phyloP scores from a whole-genome alignment of 148 eudicot genomes.

The Camellia lanceoleosa region DNA sequence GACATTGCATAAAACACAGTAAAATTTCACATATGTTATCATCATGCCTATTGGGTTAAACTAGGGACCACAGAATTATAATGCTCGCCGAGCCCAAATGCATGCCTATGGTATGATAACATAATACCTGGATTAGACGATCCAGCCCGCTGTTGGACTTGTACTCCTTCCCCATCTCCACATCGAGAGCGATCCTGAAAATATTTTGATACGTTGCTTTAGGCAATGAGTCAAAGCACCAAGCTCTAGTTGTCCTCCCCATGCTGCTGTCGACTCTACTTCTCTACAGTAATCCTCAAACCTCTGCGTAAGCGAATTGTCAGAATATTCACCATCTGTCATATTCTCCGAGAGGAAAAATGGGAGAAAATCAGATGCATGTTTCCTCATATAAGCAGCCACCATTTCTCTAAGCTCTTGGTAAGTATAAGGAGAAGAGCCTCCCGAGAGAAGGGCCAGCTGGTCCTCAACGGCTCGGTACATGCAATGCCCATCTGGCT shows the following conservation, averaged over 20 bases:
- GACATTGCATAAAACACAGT: background rate
- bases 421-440: constrained; percentile 43
- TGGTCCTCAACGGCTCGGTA: constrained; percentile 66
- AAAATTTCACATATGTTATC: background rate
- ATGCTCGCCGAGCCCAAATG: constrained; percentile 69
- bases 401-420: constrained; percentile 56
- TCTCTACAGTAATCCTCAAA: constrained; percentile 56
- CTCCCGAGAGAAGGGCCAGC: constrained; percentile 37
- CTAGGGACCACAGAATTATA: constrained; percentile 55
- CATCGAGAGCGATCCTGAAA: constrained; percentile 63
- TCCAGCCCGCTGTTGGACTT: constrained; percentile 24
- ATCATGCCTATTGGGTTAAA: background rate
- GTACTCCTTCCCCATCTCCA: constrained; percentile 72
- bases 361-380: constrained; percentile 51
- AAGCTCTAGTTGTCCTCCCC: constrained; percentile 69
- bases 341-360: constrained; percentile 54
- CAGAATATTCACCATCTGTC: constrained; percentile 25
- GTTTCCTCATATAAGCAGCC: constrained; percentile 55
- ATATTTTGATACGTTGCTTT: constrained; percentile 46
- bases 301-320: constrained; percentile 34
- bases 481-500: constrained; percentile 66
- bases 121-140: constrained; percentile 29
- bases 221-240: constrained; percentile 62
- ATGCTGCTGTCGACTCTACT: constrained; percentile 56
- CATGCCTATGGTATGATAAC: constrained; percentile 61